These are phyloP conservation scores for Chrysochromulina tobinii DNA, from an alignment of 78 protist genomes.

Conservation along the genomic window DNA sequence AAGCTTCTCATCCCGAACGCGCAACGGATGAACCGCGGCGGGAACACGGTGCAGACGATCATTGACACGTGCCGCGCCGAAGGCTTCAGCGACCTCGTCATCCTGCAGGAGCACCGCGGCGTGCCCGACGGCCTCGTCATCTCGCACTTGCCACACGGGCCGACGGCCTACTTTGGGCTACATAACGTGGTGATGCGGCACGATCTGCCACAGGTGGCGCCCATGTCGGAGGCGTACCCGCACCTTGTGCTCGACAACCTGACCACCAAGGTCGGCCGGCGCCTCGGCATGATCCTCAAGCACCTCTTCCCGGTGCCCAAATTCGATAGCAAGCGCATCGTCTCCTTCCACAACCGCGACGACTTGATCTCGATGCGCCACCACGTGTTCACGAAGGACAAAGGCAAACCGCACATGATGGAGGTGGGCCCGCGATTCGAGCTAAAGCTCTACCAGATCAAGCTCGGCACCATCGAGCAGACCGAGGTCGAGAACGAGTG, in stretches of 20 bases:
- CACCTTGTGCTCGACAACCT: slow-evolving; percentile 94
- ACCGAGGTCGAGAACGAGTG: slow-evolving; percentile 96
- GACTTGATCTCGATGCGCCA: slow-evolving; percentile 94
- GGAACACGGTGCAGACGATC: slow-evolving; percentile 71
- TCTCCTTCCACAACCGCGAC: slow-evolving; percentile 87
- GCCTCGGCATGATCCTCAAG: slow-evolving; percentile 76
- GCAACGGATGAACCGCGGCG: slow-evolving; percentile 93
- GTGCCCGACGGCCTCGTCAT: slow-evolving; percentile 90
- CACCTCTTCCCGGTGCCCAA: slow-evolving; percentile 93
- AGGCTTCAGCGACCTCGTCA: slow-evolving; percentile 93
- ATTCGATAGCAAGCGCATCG: slow-evolving; percentile 81
- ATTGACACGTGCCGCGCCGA: slow-evolving; percentile 85
- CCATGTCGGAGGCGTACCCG: slow-evolving; percentile 74
- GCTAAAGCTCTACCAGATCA: slow-evolving; percentile 84
- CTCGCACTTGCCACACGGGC: slow-evolving; percentile 98
- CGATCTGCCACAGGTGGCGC: slow-evolving; percentile 70
- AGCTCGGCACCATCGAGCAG: slow-evolving; percentile 88
- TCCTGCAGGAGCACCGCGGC: slow-evolving; percentile 97
- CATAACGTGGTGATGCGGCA: slow-evolving; percentile 91
- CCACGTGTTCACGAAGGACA: slow-evolving; percentile 15
- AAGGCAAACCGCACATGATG: background rate
- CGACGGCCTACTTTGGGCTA: slow-evolving; percentile 97
- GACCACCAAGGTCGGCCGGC: slow-evolving; percentile 70
- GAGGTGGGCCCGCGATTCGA: slow-evolving; percentile 98
- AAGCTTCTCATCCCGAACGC: slow-evolving; percentile 91